These are phyloP conservation scores for Suhomyces vadensis DNA, from an alignment of 805 yeast species.

Conservation along the genomic window DNA sequence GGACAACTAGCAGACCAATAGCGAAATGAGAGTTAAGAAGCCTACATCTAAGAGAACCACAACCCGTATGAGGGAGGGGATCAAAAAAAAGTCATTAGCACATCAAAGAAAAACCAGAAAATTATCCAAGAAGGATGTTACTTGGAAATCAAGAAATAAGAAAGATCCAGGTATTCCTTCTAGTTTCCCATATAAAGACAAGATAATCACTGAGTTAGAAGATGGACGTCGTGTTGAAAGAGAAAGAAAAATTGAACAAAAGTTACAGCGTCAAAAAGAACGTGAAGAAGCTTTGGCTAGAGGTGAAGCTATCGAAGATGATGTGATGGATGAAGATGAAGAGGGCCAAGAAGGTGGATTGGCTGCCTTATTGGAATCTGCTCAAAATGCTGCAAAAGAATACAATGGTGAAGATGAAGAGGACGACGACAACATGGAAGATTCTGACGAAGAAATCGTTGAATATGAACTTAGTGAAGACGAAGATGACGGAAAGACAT, in stretches of 20 bases:
- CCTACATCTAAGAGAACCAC: slow-evolving; percentile 85
- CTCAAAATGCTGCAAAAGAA: slow-evolving; percentile 81
- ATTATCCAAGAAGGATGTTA: slow-evolving; percentile 79
- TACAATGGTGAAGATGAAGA: slow-evolving; percentile 57
- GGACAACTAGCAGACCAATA: background rate
- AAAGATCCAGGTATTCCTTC: slow-evolving; percentile 96
- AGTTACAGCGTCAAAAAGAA: slow-evolving; percentile 51
- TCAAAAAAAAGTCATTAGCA: slow-evolving; percentile 92
- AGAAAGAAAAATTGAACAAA: slow-evolving; percentile 54
- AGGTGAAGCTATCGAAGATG: slow-evolving; percentile 40
- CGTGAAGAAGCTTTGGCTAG: slow-evolving; percentile 40
- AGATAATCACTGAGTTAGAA: slow-evolving; percentile 72
- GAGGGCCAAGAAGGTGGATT: slow-evolving; percentile 54
- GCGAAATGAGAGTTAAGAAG: slow-evolving; percentile 49
- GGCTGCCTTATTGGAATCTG: slow-evolving; percentile 86
- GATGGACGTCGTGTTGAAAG: slow-evolving; percentile 54
- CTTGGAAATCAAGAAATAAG: slow-evolving; percentile 84
- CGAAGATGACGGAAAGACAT: slow-evolving; percentile 42
- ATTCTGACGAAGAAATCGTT: slow-evolving; percentile 40
- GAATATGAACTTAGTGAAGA: slow-evolving; percentile 46
- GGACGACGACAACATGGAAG: slow-evolving; percentile 30
- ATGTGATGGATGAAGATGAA: slow-evolving; percentile 36
- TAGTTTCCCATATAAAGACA: slow-evolving; percentile 90
- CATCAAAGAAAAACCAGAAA: slow-evolving; percentile 85
- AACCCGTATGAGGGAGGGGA: slow-evolving; percentile 95